Conservation (phyloP, 1,284 basidiomycete species). For the Cryptococcus hybrid region DNA sequence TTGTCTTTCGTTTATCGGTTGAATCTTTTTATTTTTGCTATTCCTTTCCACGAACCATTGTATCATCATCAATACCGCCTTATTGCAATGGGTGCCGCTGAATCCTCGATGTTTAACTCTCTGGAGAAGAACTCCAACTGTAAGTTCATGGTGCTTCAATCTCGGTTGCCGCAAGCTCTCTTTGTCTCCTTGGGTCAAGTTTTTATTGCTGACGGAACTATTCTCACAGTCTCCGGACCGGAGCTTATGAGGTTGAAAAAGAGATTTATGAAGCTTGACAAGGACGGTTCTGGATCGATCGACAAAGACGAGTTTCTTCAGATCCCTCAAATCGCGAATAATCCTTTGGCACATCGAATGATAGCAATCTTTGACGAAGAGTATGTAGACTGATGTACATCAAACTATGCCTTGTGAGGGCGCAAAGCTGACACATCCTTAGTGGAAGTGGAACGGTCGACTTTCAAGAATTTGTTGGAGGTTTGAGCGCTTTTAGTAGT, state of each 20-base stretch:
- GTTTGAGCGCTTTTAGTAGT: conserved; percentile 94
- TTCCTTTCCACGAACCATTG: no score
- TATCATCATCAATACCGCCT: neutral
- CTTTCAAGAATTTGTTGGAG: conserved; percentile 98
- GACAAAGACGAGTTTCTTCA: conserved; percentile 98
- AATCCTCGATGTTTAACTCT: conserved; percentile 48
- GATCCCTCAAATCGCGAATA: conserved; percentile 98
- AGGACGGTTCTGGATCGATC: conserved; percentile 96
- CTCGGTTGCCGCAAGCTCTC: neutral
- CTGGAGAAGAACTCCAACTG: conserved; percentile 51
- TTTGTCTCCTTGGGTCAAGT: no score
- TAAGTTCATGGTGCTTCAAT: conserved; percentile 19
- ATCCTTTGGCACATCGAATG: conserved; percentile 94
- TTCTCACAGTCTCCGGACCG: conserved; percentile 75
- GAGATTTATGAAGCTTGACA: conserved; percentile 98
- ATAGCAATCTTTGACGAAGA: conserved; percentile 99
- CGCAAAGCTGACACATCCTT: neutral
- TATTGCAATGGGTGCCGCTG: conserved; percentile 48
- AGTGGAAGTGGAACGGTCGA: conserved; percentile 98
- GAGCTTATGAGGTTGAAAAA: conserved; percentile 96
- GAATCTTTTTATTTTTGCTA: no score
- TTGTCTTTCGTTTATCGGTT: no score
- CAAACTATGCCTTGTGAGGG: no score
- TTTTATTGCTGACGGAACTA: conserved; percentile 69
- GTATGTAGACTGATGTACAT: conserved; percentile 56